These are phyloP conservation scores for Umbilicus rupestris DNA, from an alignment of 164 flowering plant species.

Conservation along the genomic window DNA sequence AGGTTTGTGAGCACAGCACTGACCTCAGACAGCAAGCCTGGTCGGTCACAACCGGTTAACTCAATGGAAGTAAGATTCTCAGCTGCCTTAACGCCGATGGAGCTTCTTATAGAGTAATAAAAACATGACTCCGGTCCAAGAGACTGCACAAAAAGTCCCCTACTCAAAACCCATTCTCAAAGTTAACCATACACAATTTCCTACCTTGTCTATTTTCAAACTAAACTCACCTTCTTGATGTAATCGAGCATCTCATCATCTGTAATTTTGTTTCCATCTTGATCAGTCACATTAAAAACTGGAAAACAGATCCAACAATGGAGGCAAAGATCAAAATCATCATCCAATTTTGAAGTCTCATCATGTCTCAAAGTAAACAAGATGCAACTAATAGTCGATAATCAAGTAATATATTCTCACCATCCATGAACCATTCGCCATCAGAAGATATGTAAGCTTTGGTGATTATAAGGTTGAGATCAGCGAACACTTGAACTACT, in stretches of 20 bases:
- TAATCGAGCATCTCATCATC: slow-evolving; percentile 61
- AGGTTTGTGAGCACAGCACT: slow-evolving; percentile 76
- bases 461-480: slow-evolving; percentile 66
- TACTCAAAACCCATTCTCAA: no score
- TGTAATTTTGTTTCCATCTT: slow-evolving; percentile 73
- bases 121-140: slow-evolving; percentile 67
- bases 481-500: slow-evolving; percentile 84
- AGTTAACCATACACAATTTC: no score
- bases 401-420: slow-evolving; percentile 27
- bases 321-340: neutral
- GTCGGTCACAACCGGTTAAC: slow-evolving; percentile 75
- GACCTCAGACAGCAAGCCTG: slow-evolving; percentile 82
- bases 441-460: slow-evolving; percentile 93
- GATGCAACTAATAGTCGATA: no score
- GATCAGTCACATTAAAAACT: slow-evolving; percentile 86
- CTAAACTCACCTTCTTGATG: slow-evolving; percentile 47
- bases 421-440: slow-evolving; percentile 99
- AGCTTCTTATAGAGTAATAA: slow-evolving; percentile 38
- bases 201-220: no score
- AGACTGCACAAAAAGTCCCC: slow-evolving; percentile 58
- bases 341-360: neutral
- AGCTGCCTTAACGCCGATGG: slow-evolving; percentile 57
- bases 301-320: slow-evolving; percentile 7
- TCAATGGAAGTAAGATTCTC: slow-evolving; percentile 66
- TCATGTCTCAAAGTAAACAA: neutral